A percentile compares a stretch with the other conserved stretches of the same genome.
phyloP scores from a whole-genome alignment of 2,329 filamentous ascomycete species.

The Talaromyces rugulosus region DNA sequence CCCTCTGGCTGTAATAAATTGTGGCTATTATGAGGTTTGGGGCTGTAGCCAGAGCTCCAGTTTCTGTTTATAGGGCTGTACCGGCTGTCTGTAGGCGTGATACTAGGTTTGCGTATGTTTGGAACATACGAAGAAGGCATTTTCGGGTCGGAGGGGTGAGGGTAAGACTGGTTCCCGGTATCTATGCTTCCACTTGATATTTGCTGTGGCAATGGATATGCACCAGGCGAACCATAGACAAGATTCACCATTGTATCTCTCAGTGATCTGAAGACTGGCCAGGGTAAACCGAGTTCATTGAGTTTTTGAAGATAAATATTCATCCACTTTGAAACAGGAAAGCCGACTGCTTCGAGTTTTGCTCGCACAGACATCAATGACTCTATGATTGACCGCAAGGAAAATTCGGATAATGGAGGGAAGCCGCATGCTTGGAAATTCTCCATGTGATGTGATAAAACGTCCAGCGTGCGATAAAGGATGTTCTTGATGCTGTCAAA shows the following conservation, averaged over 20 bases:
- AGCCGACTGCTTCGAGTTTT: conserved; percentile 26
- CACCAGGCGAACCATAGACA: conserved; percentile 14
- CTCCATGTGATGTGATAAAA: conserved; percentile 33
- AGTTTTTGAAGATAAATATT: conserved; percentile 29
- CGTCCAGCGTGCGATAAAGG: conserved; percentile 30
- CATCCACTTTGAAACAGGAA: conserved; percentile 32
- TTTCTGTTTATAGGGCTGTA: neutral
- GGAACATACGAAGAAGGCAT: neutral
- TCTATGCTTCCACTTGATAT: neutral
- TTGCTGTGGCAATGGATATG: conserved; percentile 1
- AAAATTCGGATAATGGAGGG: conserved; percentile 35
- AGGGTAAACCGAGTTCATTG: conserved; percentile 21
- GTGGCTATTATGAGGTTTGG: neutral
- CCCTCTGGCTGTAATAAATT: neutral
- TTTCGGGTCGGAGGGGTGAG: neutral
- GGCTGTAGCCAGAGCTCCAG: neutral
- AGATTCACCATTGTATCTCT: conserved; percentile 25
- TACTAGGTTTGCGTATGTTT: neutral
- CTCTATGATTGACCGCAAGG: conserved; percentile 32
- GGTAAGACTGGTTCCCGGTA: neutral
- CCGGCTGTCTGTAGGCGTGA: neutral
- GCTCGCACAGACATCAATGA: conserved; percentile 28
- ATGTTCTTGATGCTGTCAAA: conserved; percentile 34
- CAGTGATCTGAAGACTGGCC: conserved; percentile 33
- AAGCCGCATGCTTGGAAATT: conserved; percentile 34